Conservation (phyloP, 345 rosid species). For the Populus davidiana region DNA sequence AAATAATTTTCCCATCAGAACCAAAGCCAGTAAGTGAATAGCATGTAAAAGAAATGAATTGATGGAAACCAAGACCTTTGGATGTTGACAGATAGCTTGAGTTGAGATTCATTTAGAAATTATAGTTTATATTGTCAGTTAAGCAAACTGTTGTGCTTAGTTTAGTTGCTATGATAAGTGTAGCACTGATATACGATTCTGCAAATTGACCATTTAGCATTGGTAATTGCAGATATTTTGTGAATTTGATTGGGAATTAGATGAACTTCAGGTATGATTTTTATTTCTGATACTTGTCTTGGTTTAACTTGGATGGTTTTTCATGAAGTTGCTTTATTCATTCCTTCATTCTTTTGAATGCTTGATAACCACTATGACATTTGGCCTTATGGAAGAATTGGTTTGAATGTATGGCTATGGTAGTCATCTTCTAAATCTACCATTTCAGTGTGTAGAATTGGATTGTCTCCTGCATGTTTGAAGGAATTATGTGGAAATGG, state of each 20-base stretch:
- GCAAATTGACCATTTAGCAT: constrained; percentile 18
- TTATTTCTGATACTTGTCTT: constrained; percentile 4
- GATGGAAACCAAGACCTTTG: constrained; percentile 11
- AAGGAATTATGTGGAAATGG: background rate
- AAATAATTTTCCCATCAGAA: constrained; percentile 73
- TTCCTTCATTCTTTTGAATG: background rate
- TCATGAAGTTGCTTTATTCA: background rate
- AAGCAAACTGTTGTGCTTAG: background rate
- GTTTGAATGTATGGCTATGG: background rate
- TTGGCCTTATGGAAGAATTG: background rate
- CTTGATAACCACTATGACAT: background rate
- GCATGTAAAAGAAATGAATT: background rate
- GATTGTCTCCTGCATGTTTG: background rate
- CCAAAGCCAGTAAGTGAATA: constrained; percentile 63
- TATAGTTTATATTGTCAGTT: background rate
- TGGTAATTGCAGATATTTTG: constrained; percentile 69
- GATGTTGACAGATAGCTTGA: background rate
- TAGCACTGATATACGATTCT: background rate
- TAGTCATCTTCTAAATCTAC: background rate
- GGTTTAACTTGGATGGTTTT: background rate
- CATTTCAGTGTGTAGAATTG: background rate
- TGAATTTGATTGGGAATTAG: constrained; percentile 93
- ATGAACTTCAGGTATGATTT: constrained; percentile 70
- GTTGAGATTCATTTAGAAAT: background rate
- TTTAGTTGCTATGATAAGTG: background rate